A percentile compares a stretch with the other conserved stretches of the same genome.
Conservation (phyloP, 768 basidiomycete genomes). For the Phaffia australis region DNA sequence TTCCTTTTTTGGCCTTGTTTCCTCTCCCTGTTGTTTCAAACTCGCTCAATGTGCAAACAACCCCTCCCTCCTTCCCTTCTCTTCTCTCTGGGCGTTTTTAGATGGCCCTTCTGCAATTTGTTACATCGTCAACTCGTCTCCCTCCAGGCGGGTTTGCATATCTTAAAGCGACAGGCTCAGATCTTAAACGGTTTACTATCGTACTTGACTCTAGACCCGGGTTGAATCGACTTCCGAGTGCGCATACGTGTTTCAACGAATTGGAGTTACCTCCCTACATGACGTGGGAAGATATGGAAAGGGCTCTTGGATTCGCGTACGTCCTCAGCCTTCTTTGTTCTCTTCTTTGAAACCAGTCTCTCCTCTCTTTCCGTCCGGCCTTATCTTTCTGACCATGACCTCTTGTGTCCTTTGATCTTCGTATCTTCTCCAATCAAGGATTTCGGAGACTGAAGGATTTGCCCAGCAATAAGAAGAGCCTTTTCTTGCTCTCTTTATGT, state of each 20-base stretch:
- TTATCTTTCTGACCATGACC: neutral
- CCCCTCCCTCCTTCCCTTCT: neutral
- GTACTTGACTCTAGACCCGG: neutral
- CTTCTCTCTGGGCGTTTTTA: neutral
- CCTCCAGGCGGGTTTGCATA: slow-evolving; percentile 14
- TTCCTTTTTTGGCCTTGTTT: neutral
- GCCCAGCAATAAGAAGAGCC: neutral
- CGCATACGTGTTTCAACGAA: slow-evolving; percentile 20
- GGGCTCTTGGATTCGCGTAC: slow-evolving; percentile 7
- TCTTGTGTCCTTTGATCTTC: too few species aligned
- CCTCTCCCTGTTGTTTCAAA: too few species aligned
- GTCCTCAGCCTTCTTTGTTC: neutral
- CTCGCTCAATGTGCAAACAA: too few species aligned
- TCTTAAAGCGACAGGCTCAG: slow-evolving; percentile 2
- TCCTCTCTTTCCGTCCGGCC: too few species aligned
- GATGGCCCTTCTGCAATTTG: slow-evolving; percentile 8
- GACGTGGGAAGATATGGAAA: slow-evolving; percentile 9
- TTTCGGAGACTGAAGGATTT: slow-evolving; percentile 4
- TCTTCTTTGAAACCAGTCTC: neutral
- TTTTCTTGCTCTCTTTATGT: too few species aligned
- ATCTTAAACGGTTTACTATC: slow-evolving; percentile 11
- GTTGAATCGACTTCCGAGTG: neutral
- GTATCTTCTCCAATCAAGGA: neutral
- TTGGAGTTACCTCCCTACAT: slow-evolving; percentile 8
- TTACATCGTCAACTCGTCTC: slow-evolving; percentile 8